phyloP scores from a whole-genome alignment of 805 yeast species.

The Wickerhamiella qilinensis region DNA sequence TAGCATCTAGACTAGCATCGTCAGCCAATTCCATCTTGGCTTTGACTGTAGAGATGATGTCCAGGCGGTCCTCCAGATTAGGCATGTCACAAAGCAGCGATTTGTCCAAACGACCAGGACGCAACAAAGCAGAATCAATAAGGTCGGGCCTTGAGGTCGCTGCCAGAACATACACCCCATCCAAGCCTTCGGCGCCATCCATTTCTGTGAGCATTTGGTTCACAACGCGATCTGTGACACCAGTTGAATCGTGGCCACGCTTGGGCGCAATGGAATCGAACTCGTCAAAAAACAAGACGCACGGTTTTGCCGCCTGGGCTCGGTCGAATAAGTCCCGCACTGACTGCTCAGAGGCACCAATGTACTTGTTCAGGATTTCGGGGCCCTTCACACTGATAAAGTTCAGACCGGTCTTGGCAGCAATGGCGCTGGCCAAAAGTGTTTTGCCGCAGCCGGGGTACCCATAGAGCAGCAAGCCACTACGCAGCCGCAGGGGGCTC shows the following conservation, averaged over 20 bases:
- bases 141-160: slow-evolving; percentile 94
- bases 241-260: slow-evolving; percentile 94
- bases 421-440: slow-evolving; percentile 79
- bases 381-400: slow-evolving; percentile 93
- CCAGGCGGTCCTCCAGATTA: slow-evolving; percentile 45
- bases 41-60: slow-evolving; percentile 41
- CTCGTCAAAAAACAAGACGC: slow-evolving; percentile 84
- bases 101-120: slow-evolving; percentile 95
- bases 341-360: slow-evolving; percentile 93
- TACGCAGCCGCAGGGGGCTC: slow-evolving; percentile 73
- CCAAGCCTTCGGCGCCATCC: slow-evolving; percentile 98
- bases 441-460: slow-evolving; percentile 98
- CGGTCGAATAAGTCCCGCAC: slow-evolving; percentile 85
- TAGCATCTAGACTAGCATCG: slow-evolving; percentile 33
- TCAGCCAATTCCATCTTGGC: slow-evolving; percentile 42
- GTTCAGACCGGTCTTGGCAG: slow-evolving; percentile 84
- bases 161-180: slow-evolving; percentile 90
- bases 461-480: slow-evolving; percentile 83
- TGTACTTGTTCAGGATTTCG: slow-evolving; percentile 83
- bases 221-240: slow-evolving; percentile 94
- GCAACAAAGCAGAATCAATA: slow-evolving; percentile 81
- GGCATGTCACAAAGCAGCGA: slow-evolving; percentile 87
- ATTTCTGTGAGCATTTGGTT: slow-evolving; percentile 93
- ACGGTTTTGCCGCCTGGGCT: slow-evolving; percentile 90
- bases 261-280: slow-evolving; percentile 96